A percentile compares a stretch with the other conserved stretches of the same genome.
These are phyloP conservation scores for Cupressus sempervirens DNA, from an alignment of 75 land plant genomes.

Conservation along the genomic window DNA sequence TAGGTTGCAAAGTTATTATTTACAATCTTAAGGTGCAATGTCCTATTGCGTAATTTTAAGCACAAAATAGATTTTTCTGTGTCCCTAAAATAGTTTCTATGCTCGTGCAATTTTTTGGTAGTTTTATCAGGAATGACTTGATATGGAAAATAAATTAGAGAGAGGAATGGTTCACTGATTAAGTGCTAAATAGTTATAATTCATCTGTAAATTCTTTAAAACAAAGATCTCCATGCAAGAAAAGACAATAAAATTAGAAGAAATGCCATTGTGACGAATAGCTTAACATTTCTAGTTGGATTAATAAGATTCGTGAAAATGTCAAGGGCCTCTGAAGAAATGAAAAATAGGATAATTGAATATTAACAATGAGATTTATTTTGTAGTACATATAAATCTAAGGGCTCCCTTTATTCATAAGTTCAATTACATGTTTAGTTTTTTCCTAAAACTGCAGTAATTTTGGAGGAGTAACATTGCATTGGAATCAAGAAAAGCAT, in stretches of 20 bases:
- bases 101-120: background rate
- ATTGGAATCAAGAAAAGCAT: background rate
- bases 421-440: background rate
- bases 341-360: background rate
- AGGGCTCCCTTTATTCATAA: background rate
- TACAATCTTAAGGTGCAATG: background rate
- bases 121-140: background rate
- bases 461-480: background rate
- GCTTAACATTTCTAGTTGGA: constrained; percentile 2
- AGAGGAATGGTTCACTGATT: background rate
- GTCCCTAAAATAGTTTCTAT: background rate
- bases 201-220: background rate
- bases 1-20: background rate
- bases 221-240: background rate
- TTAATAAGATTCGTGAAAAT: background rate
- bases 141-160: background rate
- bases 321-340: background rate
- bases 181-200: background rate
- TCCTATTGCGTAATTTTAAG: background rate
- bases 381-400: background rate
- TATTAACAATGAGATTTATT: constrained; percentile 1
- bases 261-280: background rate
- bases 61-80: background rate
- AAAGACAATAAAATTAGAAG: background rate
- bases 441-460: background rate